Evolutionary conservation across 495 filamentous ascomycete genomes (phyloP).

Genomic region (Tuber melanosporum): DNA sequence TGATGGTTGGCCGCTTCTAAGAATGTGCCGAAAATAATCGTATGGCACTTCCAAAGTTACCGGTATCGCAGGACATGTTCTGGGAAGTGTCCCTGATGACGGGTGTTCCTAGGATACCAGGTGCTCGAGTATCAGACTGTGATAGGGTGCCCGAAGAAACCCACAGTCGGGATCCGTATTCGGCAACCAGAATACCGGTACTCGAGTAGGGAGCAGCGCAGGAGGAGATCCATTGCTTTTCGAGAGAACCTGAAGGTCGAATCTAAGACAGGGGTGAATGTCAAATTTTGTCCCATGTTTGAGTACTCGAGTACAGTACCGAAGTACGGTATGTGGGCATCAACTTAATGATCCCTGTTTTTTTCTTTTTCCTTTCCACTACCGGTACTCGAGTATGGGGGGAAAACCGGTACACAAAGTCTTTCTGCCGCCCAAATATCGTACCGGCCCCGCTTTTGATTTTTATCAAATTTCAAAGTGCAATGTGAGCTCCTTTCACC

Average conservation of each 20-base stretch:
- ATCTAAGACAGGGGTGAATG: background rate
- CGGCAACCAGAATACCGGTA: background rate
- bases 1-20: background rate
- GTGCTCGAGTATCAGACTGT: background rate
- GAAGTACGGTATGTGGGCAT: background rate
- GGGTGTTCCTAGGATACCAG: background rate
- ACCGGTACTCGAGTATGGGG: no score
- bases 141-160: background rate
- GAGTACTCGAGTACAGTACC: background rate
- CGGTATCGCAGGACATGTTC: background rate
- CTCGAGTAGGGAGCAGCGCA: background rate
- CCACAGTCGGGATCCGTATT: background rate
- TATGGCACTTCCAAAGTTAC: background rate
- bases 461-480: background rate
- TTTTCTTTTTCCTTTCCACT: background rate
- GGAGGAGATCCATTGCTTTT: background rate
- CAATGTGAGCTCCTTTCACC: background rate
- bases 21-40: background rate
- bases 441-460: background rate
- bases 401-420: background rate
- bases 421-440: background rate
- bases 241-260: background rate
- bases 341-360: background rate
- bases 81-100: background rate
- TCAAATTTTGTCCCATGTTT: background rate